Conservation (phyloP, 306 rosid genomes). For the Erythrophleum fordii region DNA sequence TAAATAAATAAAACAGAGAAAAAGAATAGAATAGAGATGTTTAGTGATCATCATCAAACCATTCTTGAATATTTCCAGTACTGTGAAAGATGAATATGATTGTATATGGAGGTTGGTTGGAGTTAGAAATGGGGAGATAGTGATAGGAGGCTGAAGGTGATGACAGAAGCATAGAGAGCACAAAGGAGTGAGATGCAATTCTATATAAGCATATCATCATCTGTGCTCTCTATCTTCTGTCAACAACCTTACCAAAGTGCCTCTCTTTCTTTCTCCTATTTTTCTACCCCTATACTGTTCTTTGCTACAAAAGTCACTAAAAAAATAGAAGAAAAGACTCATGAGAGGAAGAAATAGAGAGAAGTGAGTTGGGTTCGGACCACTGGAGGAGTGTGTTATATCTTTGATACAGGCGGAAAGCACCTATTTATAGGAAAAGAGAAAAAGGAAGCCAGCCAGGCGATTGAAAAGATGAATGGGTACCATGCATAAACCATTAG, state of each 20-base stretch:
- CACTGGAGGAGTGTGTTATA: constrained; percentile 9
- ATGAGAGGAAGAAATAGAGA: constrained; percentile 20
- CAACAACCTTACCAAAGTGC: constrained; percentile 58
- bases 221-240: constrained; percentile 99
- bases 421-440: constrained; percentile 59
- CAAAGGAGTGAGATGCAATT: constrained; percentile 56
- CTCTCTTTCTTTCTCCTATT: constrained; percentile 16
- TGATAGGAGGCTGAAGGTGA: constrained; percentile 42
- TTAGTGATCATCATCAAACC: neutral
- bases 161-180: constrained; percentile 75
- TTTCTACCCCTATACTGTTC: neutral
- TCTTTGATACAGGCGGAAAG: constrained; percentile 25
- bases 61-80: neutral
- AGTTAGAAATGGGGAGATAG: constrained; percentile 27
- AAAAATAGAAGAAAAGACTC: neutral
- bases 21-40: neutral
- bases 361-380: constrained; percentile 4
- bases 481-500: constrained; percentile 28
- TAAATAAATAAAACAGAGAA: neutral
- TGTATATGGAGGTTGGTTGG: neutral
- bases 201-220: constrained; percentile 46
- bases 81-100: neutral
- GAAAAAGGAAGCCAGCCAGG: neutral
- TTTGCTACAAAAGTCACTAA: neutral
- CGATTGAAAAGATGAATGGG: constrained; percentile 31